Evolutionary conservation across 129 eudicot species (phyloP), one percentile per base, ranked within the genome.

Genomic region (Lonicera japonica): DNA sequence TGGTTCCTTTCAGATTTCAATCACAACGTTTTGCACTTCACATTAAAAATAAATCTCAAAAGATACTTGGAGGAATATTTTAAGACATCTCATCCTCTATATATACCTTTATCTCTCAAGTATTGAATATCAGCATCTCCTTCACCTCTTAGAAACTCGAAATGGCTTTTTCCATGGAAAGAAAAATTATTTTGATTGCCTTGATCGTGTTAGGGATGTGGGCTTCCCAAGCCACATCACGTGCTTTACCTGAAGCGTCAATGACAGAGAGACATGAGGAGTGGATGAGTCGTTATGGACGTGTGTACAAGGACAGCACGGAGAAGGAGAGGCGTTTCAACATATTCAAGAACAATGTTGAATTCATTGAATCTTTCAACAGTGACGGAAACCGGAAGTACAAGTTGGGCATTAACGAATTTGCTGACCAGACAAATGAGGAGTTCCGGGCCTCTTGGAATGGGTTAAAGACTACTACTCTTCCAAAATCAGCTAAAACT

Each of bases 51-150:
- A 2, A 29, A 29, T 5, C 43, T 1, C 14, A 11, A n/a, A 12
- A 11, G 39, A 16, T 8, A 21, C 1, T 10, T 58, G 34, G n/a
- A 10, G 36, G 34, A 36, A 14, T 16, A 22, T 25, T 38, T 45
- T 51, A 64, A 45, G 11, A 29, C 16, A 12, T 21, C 16, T 16
- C 46, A 22, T 56, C 47, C 47, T 56, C 72, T 67, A 67, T 67
- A 11, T 56, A 67, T 53, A 45, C 21, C 39, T 21, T 11, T 24
- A 9, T 16, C 54, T 48, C 23, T 34, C 61, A n/a, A 4, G 36
- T 11, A 38, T 46, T 53, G 36, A 65, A 23, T 16, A 11, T 10
- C 19, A 54, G 50, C n/a, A 29, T 60, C 34, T 13, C 51, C 14
- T 45, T 45, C 51, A 45, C n/a, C n/a, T 11, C 29, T 43, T 43